phyloP scores from a whole-genome alignment of 305 asterid species.

The Nicotiana rustica region DNA sequence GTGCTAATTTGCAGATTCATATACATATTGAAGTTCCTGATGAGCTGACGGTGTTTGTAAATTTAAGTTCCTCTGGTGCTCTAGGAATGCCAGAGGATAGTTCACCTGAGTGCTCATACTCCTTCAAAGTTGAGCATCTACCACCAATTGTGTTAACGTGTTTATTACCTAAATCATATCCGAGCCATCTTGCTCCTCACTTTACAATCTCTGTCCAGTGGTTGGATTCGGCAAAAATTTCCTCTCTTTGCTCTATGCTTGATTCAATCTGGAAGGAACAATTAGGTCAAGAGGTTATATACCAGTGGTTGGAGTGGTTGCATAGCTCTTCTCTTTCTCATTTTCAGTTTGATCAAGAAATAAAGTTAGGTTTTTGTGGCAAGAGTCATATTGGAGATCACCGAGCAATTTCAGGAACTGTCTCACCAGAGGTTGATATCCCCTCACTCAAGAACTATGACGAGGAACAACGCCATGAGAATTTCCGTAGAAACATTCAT shows the following conservation, averaged over 20 bases:
- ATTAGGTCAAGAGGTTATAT: conserved; percentile 80
- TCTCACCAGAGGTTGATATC: conserved; percentile 77
- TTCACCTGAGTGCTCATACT: conserved; percentile 67
- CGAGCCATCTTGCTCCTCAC: conserved; percentile 70
- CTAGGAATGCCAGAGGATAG: conserved; percentile 42
- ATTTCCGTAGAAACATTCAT: conserved; percentile 72
- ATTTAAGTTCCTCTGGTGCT: conserved; percentile 55
- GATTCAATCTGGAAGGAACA: conserved; percentile 83
- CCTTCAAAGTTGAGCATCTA: conserved; percentile 78
- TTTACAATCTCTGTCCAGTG: conserved; percentile 75
- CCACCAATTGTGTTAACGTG: conserved; percentile 81
- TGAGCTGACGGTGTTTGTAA: conserved; percentile 61
- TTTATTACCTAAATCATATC: conserved; percentile 84
- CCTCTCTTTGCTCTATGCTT: conserved; percentile 71
- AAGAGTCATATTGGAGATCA: conserved; percentile 53
- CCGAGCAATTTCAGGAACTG: conserved; percentile 72
- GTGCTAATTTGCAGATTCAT: conserved; percentile 63
- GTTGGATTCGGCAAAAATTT: conserved; percentile 64
- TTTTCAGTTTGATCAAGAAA: conserved; percentile 73
- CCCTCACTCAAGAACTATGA: conserved; percentile 72
- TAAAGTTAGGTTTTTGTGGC: conserved; percentile 74
- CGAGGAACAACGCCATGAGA: conserved; percentile 70
- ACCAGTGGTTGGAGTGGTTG: conserved; percentile 92
- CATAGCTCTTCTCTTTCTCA: conserved; percentile 68
- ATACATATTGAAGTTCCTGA: conserved; percentile 71